Base-by-base conservation (phyloP, 805 yeast species). In the Tanozyma kutaoensis region DNA sequence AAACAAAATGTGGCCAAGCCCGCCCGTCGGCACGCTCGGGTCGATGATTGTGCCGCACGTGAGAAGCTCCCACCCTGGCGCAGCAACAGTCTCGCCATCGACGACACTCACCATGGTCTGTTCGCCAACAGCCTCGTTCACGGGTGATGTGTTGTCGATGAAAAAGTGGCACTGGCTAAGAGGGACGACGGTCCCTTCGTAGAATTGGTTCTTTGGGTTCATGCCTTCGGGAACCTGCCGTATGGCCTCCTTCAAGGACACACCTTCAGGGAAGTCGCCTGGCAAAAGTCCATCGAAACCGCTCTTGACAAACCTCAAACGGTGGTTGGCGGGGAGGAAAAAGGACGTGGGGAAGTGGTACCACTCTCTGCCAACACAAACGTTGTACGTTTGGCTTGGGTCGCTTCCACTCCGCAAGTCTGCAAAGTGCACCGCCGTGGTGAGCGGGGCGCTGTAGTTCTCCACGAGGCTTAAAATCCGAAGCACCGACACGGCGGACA, bases 301-400 rank as follows among this genome's bases (percentile, higher is more conserved):
- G 30, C 84, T 74, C 30, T 62, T 56, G 8, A 80, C 70, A 48
- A 82, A 88, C 39, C 59, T 58, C 14, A 84, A 54, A 37, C 95
- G 55, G 40, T 63, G 63, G 31, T 69, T 57, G 4, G 68, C 64
- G 3, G 80, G 75, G 14, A 88, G 54, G 44, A 86, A 82, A 46
- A 85, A 80, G 0, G 95, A 85, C 1, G 80, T 73, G 8, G 97
- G 95, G 50, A 59, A 86, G 44, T 88, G 79, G 43, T 82, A 84
- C 96, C 96, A 86, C 53, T 88, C 96, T 32, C 94, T 66, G 2
- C 95, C 96, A n/a, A 79, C 63, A 50, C 97, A 88, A 0, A 88
- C 76, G 37, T 72, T 76, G 6, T 25, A 21, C 13, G 24, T 20
- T n/a, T n/a, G n/a, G n/a, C n/a, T n/a, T n/a, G n/a, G n/a, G 52